Evolutionary conservation across 2,329 filamentous ascomycete genomes (phyloP).

Genomic region (Trichophyton benhamiae): DNA sequence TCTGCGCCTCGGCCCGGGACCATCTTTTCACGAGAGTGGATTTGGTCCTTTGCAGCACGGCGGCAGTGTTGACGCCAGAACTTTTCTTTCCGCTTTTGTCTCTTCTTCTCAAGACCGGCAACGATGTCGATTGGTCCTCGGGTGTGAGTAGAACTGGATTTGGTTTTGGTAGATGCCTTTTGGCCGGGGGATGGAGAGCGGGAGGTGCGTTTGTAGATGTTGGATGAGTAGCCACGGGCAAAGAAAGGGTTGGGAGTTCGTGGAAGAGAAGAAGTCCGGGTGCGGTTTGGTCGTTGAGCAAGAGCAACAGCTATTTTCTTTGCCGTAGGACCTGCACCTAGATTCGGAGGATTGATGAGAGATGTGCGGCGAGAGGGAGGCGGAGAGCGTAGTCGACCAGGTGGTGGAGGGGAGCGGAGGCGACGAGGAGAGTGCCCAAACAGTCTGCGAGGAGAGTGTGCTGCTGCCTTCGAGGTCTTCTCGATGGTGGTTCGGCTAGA

Average conservation of each 20-base stretch:
- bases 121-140: conserved; percentile 96
- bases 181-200: conserved; percentile 14
- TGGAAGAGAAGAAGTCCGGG: conserved; percentile 76
- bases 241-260: conserved; percentile 61
- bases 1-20: conserved; percentile 78
- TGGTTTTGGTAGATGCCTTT: conserved; percentile 13
- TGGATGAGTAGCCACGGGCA: conserved; percentile 14
- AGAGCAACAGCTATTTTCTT: conserved; percentile 35
- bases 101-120: conserved; percentile 88
- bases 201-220: conserved; percentile 8
- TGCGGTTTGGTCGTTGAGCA: conserved; percentile 53
- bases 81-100: conserved; percentile 85
- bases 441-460: conserved; percentile 43
- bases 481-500: conserved; percentile 34
- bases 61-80: conserved; percentile 81
- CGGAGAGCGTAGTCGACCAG: conserved; percentile 40
- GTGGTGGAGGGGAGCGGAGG: conserved; percentile 58
- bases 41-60: conserved; percentile 58
- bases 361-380: conserved; percentile 32
- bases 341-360: conserved; percentile 30
- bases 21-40: conserved; percentile 47
- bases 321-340: conserved; percentile 37
- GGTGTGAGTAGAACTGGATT: conserved; percentile 48
- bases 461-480: conserved; percentile 52
- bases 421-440: conserved; percentile 62